Base-by-base conservation (phyloP, 2,329 filamentous ascomycete genomes). In the Cytospora paraplurivora region DNA sequence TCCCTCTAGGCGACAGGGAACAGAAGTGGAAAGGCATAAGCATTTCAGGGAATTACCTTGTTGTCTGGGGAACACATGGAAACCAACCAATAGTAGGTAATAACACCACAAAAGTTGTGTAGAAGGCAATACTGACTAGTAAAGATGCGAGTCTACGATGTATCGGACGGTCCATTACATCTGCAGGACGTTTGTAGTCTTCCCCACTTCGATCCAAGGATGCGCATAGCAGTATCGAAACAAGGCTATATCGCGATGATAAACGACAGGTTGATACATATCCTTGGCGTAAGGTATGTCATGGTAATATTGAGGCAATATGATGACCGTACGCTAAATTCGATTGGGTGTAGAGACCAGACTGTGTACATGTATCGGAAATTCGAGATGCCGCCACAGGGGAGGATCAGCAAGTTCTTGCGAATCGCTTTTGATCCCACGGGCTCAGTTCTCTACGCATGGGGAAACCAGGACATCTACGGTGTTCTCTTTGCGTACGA, bases 171-270 rank as follows among this genome's bases (percentile, higher is more conserved):
- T 61, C 35, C 27, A n/a, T 5, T 21, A 21, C 27, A 21, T 19
- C 44, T 47, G 3, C 52, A 19, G 15, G 44, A 5, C 1, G 37
- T 35, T 12, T 8, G 27, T 11, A 54, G 3, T 2, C 21, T 2
- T 10, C 7, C 38, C 1, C 5, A 44, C 38, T 64, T 64, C 47
- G 54, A 64, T 13, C 35, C 44, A 19, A 41, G 21, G 21, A 64
- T 55, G 19, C 59, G 62, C 27, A 33, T 62, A 3, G 62, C 62
- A 27, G n/a, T 64, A 13, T 64, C 62, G 6, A 47, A 34, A 19
- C 44, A 47, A 34, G 62, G 62, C 17, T 53, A 38, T 12, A 7
- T 64, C 4, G 62, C 62, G 1, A 35, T 56, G 53, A 38, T 64
- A 34, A 50, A 49, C 7, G 50, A 55, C 8, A 44, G 56, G n/a